phyloP scores from a whole-genome alignment of 371 early-diverging fungal species.

The Mucor velutinosus region DNA sequence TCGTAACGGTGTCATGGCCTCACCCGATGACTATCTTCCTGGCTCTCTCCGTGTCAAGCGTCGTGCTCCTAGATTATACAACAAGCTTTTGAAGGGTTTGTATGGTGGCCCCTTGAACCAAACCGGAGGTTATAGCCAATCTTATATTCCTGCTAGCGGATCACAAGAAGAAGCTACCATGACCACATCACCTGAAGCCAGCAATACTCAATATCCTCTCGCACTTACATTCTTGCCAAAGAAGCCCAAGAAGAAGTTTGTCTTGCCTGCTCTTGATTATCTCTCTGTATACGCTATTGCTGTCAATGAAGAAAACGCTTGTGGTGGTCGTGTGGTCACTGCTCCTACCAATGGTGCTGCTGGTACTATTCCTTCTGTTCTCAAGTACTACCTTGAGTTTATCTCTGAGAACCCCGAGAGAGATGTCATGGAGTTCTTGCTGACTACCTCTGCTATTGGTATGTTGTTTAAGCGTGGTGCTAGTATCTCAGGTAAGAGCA shows the following conservation, averaged over 20 bases:
- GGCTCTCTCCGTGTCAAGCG: conserved; percentile 85
- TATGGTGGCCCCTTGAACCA: conserved; percentile 49
- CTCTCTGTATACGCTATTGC: conserved; percentile 95
- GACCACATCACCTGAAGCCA: not conserved
- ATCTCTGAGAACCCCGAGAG: conserved; percentile 85
- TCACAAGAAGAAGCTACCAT: conserved; percentile 1
- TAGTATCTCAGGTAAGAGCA: conserved; percentile 64
- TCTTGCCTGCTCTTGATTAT: conserved; percentile 84
- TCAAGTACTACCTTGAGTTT: conserved; percentile 95
- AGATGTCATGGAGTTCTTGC: conserved; percentile 89
- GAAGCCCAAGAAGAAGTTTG: conserved; percentile 47
- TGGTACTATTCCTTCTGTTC: conserved; percentile 90
- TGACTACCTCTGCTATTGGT: conserved; percentile 93
- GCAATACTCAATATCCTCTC: conserved; percentile 30
- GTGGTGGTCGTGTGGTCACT: conserved; percentile 93
- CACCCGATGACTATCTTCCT: conserved; percentile 65
- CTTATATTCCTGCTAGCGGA: conserved; percentile 21
- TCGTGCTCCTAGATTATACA: conserved; percentile 87
- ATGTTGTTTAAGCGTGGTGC: conserved; percentile 97
- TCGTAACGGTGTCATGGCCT: conserved; percentile 67
- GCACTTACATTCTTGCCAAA: conserved; percentile 44
- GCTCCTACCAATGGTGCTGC: conserved; percentile 95
- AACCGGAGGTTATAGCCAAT: conserved; percentile 24
- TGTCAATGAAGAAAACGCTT: conserved; percentile 97
- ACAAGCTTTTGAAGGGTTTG: conserved; percentile 81